phyloP scores from a whole-genome alignment of 1,139 yeast species.

The Pneumocystis jirovecii region DNA sequence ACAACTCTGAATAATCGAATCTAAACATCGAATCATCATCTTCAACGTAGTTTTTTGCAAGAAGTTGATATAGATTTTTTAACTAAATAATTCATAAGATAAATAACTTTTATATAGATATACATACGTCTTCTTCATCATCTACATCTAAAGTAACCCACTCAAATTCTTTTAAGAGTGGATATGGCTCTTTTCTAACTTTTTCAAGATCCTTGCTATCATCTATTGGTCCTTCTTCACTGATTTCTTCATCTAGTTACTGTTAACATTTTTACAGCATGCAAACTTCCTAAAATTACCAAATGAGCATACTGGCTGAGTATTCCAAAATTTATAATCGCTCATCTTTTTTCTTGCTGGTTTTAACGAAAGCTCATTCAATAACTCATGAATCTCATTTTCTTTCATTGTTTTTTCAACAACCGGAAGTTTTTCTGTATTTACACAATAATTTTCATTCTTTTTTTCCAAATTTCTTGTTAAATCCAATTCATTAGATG shows the following conservation, averaged over 20 bases:
- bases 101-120: not conserved
- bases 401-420: not conserved
- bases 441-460: not conserved
- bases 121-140: conserved; percentile 29
- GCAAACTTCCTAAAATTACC: conserved; percentile 17
- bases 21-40: conserved; percentile 86
- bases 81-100: conserved; percentile 19
- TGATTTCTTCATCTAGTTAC: conserved; percentile 36
- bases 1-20: conserved; percentile 71
- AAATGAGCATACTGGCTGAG: conserved; percentile 82
- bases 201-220: conserved; percentile 49
- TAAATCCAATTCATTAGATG: not conserved
- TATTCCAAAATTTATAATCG: conserved; percentile 93
- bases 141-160: conserved; percentile 74
- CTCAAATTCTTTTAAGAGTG: conserved; percentile 64
- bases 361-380: conserved; percentile 2
- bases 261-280: not conserved
- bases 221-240: conserved; percentile 75
- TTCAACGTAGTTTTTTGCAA: conserved; percentile 86
- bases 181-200: conserved; percentile 53
- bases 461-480: not conserved
- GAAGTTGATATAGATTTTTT: conserved; percentile 58
- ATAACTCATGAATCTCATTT: conserved; percentile 3
- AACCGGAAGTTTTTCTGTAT: not conserved
- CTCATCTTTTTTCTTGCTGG: conserved; percentile 51